These are phyloP conservation scores for Candida ovalis DNA, from an alignment of 805 yeast genomes.

Conservation along the genomic window DNA sequence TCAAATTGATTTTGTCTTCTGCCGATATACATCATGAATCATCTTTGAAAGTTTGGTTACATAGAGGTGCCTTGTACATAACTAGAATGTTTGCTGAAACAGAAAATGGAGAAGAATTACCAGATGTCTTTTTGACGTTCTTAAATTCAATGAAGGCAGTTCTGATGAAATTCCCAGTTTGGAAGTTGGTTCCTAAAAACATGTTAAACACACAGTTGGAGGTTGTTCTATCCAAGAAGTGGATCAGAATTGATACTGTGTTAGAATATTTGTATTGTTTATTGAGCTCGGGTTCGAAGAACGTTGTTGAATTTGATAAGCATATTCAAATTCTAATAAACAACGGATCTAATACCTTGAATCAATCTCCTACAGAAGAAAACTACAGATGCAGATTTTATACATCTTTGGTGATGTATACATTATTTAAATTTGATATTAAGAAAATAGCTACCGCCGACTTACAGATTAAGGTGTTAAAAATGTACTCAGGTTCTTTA, in stretches of 20 bases:
- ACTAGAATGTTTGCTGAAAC: conserved; percentile 63
- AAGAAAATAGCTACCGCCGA: conserved; percentile 41
- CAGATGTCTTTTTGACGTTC: conserved; percentile 31
- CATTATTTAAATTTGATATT: conserved; percentile 46
- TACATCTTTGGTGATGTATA: conserved; percentile 43
- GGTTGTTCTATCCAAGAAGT: conserved; percentile 45
- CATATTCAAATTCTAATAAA: conserved; percentile 62
- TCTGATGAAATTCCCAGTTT: conserved; percentile 26
- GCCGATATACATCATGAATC: conserved; percentile 18
- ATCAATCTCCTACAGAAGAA: conserved; percentile 20
- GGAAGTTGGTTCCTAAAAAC: conserved; percentile 40
- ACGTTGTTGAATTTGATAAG: conserved; percentile 41
- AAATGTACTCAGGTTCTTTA: conserved; percentile 60
- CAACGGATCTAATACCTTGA: conserved; percentile 41
- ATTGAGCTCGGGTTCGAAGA: conserved; percentile 35
- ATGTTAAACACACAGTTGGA: conserved; percentile 64
- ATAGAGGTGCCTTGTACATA: conserved; percentile 53
- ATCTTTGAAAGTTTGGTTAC: conserved; percentile 47
- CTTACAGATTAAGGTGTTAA: conserved; percentile 47
- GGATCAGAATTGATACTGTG: conserved; percentile 41
- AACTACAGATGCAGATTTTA: conserved; percentile 34
- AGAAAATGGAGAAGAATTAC: conserved; percentile 13
- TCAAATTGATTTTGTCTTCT: conserved; percentile 7
- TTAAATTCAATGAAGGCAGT: conserved; percentile 32
- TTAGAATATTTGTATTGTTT: conserved; percentile 43